Evolutionary conservation across 108 stramenopile genomes (phyloP).

Genomic region (Skeletonema tropicum): DNA sequence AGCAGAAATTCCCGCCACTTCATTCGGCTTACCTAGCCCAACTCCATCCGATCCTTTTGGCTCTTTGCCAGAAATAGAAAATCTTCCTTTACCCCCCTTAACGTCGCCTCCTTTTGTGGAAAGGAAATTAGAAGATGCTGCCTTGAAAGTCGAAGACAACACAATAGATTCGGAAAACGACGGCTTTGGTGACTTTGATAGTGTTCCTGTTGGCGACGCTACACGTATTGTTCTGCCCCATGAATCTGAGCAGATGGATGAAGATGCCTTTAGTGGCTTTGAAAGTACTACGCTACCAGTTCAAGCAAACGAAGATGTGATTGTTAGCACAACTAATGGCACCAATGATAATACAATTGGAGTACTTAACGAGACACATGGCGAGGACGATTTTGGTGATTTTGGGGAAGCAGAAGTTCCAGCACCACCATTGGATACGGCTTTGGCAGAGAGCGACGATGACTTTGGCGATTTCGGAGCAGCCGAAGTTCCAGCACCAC

Average conservation of each 20-base stretch:
- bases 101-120: background rate
- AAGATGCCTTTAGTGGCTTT: conserved; percentile 56
- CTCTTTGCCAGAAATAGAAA: conserved; percentile 37
- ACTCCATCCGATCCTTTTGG: conserved; percentile 39
- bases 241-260: conserved; percentile 1
- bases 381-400: conserved; percentile 13
- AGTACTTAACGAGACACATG: background rate
- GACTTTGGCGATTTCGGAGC: conserved; percentile 23
- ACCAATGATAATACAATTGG: background rate
- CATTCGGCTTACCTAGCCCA: background rate
- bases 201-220: background rate
- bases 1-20: background rate
- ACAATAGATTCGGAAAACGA: background rate
- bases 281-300: background rate
- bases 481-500: background rate
- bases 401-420: conserved; percentile 24
- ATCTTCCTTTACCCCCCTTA: conserved; percentile 39
- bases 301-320: background rate
- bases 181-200: conserved; percentile 10
- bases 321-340: background rate
- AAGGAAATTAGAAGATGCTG: background rate
- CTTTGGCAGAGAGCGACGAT: conserved; percentile 14
- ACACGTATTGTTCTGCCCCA: background rate
- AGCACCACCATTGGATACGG: background rate
- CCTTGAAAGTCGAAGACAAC: background rate